These are phyloP conservation scores for Xylariaceae sp. DNA, from an alignment of 2,329 filamentous ascomycete genomes.

Conservation along the genomic window DNA sequence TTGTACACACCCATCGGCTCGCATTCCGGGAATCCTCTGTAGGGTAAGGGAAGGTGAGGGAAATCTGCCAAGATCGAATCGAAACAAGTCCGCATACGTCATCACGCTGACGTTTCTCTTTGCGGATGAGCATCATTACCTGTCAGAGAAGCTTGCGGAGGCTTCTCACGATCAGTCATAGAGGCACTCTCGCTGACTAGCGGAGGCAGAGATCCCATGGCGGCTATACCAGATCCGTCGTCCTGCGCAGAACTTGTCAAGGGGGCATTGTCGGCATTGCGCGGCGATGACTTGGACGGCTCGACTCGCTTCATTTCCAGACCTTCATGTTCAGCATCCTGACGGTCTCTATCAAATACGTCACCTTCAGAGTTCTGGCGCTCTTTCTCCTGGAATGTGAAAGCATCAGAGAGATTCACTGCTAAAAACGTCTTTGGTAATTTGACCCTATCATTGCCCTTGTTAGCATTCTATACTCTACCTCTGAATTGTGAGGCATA, in stretches of 20 bases:
- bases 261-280: constrained; percentile 28
- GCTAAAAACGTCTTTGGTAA: constrained; percentile 70
- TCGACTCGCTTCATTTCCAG: constrained; percentile 35
- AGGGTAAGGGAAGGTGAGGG: constrained; percentile 8
- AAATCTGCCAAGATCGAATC: constrained; percentile 13
- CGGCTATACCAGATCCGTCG: constrained; percentile 7
- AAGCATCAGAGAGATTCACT: constrained; percentile 68
- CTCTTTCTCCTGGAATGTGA: constrained; percentile 63
- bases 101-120: constrained; percentile 19
- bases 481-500: constrained; percentile 1
- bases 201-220: constrained; percentile 33
- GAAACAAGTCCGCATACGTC: constrained; percentile 18
- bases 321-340: constrained; percentile 30
- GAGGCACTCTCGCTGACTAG: constrained; percentile 10
- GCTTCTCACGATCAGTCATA: neutral
- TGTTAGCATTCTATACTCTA: constrained; percentile 19
- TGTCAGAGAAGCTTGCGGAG: constrained; percentile 12
- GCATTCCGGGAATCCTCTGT: constrained; percentile 15
- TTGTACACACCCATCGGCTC: constrained; percentile 19
- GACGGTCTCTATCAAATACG: constrained; percentile 54
- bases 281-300: constrained; percentile 24
- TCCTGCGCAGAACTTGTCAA: constrained; percentile 19
- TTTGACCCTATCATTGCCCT: constrained; percentile 58
- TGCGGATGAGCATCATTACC: constrained; percentile 20
- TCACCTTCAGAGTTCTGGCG: constrained; percentile 55